phyloP scores from a whole-genome alignment of 805 yeast species.

The Zygoascus biomembranicola region DNA sequence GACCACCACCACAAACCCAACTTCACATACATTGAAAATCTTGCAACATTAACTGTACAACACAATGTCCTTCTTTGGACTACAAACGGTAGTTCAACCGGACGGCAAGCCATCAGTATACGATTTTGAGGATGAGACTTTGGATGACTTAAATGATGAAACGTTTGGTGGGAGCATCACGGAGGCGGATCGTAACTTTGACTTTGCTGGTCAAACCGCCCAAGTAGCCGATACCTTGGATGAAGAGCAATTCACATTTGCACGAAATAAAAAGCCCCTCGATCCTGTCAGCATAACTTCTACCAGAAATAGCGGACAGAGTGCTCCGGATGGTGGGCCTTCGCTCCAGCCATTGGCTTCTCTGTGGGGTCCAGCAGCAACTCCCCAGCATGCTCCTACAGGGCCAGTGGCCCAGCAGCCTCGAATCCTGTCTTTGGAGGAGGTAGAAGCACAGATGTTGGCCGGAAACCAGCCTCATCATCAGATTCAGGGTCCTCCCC shows the following conservation, averaged over 20 bases:
- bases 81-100: slow-evolving; percentile 36
- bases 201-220: slow-evolving; percentile 42
- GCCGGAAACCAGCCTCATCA: slow-evolving; percentile 34
- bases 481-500: slow-evolving; percentile 11
- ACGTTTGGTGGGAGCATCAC: slow-evolving; percentile 53
- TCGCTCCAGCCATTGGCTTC: slow-evolving; percentile 62
- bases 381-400: slow-evolving; percentile 17
- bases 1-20: not conserved
- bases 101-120: slow-evolving; percentile 27
- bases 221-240: slow-evolving; percentile 21
- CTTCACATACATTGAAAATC: not conserved
- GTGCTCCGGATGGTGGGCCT: slow-evolving; percentile 21
- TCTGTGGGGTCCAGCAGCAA: slow-evolving; percentile 44
- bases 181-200: slow-evolving; percentile 53
- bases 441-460: slow-evolving; percentile 71
- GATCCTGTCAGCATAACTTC: not conserved
- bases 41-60: not conserved
- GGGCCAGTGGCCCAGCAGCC: slow-evolving; percentile 16
- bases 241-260: slow-evolving; percentile 24
- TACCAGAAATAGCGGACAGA: not conserved
- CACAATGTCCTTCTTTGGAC: slow-evolving; percentile 60
- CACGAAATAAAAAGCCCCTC: slow-evolving; percentile 15
- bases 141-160: slow-evolving; percentile 73
- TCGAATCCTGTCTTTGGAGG: slow-evolving; percentile 65
- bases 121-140: slow-evolving; percentile 70